phyloP scores from a whole-genome alignment of 148 eudicot genomes.

The Chenopodium suecicum region DNA sequence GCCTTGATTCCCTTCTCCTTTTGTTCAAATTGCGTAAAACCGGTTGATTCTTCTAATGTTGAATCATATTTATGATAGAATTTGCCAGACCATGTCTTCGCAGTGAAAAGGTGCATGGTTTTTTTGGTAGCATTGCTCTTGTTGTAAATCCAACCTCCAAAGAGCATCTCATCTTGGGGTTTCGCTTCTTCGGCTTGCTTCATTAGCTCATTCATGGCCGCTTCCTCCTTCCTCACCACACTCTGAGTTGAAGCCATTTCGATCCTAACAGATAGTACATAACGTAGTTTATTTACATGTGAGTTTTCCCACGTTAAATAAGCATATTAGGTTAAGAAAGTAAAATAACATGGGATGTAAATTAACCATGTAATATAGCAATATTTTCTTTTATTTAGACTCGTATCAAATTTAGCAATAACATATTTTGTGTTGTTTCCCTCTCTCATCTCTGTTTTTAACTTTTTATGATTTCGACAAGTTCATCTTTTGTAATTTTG shows the following conservation, averaged over 20 bases:
- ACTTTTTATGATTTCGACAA: too few species aligned
- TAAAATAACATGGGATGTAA: too few species aligned
- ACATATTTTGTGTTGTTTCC: too few species aligned
- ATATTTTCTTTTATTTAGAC: too few species aligned
- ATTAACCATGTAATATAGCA: too few species aligned
- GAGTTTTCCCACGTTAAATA: not conserved
- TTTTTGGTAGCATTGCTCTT: not conserved
- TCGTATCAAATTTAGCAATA: too few species aligned
- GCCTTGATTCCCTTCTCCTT: not conserved
- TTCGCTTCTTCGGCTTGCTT: not conserved
- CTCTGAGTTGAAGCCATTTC: not conserved
- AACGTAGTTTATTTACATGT: not conserved
- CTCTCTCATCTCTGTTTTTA: too few species aligned
- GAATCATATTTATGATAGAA: not conserved
- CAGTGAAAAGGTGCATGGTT: not conserved
- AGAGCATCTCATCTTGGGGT: conserved; percentile 2
- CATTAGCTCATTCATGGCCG: not conserved
- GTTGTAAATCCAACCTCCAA: not conserved
- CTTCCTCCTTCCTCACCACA: not conserved
- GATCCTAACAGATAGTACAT: too few species aligned
- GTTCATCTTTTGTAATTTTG: too few species aligned
- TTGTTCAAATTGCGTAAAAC: not conserved
- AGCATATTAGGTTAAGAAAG: too few species aligned
- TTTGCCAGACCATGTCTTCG: not conserved
- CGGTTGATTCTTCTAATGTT: not conserved